A percentile compares a stretch with the other conserved stretches of the same genome.
These are phyloP conservation scores for Parasitella parasitica DNA, from an alignment of 371 early-diverging fungal species.

Conservation along the genomic window DNA sequence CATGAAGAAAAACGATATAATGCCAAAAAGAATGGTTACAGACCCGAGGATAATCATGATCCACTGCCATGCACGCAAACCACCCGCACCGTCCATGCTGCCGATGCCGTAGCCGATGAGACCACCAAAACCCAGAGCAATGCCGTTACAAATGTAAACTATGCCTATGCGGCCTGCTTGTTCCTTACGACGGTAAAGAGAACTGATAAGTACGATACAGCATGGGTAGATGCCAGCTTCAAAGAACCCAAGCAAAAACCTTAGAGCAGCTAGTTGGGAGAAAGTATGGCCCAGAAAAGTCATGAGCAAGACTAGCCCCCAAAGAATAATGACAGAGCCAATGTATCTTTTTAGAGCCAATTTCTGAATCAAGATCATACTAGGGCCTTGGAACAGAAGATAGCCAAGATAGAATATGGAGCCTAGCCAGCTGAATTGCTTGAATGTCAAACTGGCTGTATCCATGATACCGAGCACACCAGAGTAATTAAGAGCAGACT, in stretches of 20 bases:
- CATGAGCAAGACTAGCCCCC: conserved; percentile 35
- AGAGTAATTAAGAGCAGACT: conserved; percentile 29
- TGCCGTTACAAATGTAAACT: conserved; percentile 45
- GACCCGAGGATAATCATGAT: conserved; percentile 42
- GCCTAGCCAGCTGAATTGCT: conserved; percentile 34
- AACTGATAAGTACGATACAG: conserved; percentile 33
- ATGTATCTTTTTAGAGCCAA: conserved; percentile 32
- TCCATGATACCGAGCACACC: conserved; percentile 26
- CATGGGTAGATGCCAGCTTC: conserved; percentile 33
- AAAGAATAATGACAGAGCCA: conserved; percentile 32
- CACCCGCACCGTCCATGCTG: conserved; percentile 40
- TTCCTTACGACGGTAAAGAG: conserved; percentile 38
- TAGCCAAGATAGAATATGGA: conserved; percentile 45
- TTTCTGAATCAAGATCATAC: conserved; percentile 38
- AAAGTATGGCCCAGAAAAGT: conserved; percentile 29
- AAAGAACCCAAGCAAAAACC: conserved; percentile 35
- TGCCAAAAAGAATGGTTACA: conserved; percentile 24
- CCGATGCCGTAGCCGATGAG: conserved; percentile 60
- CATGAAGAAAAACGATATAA: conserved; percentile 32
- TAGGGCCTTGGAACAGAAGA: conserved; percentile 42
- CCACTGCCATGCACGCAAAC: conserved; percentile 60
- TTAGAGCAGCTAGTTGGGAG: conserved; percentile 35
- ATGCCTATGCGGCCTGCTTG: conserved; percentile 39
- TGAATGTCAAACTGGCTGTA: conserved; percentile 18
- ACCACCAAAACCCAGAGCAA: conserved; percentile 62